Evolutionary conservation across 768 basidiomycete species (phyloP).

Genomic region (Suillus brevipes): DNA sequence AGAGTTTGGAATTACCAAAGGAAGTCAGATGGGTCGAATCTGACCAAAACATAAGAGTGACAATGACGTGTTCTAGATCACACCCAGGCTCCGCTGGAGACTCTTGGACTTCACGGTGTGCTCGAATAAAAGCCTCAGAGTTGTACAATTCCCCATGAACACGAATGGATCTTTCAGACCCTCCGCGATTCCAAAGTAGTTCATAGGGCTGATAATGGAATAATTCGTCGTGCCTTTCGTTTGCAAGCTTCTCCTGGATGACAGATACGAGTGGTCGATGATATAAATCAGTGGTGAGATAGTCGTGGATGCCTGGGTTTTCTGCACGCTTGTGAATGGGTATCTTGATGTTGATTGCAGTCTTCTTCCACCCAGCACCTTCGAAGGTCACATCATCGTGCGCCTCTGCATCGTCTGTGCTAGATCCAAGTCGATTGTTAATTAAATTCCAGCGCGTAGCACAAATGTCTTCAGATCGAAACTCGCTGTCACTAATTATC

Average conservation of each 20-base stretch:
- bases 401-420: not conserved
- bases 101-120: slow-evolving; percentile 19
- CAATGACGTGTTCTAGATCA: slow-evolving; percentile 15
- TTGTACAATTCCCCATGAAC: slow-evolving; percentile 24
- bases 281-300: slow-evolving; percentile 9
- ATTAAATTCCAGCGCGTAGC: slow-evolving; percentile 6
- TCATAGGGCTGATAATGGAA: slow-evolving; percentile 27
- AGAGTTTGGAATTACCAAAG: slow-evolving; percentile 31
- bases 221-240: slow-evolving; percentile 2
- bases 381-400: not conserved
- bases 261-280: slow-evolving; percentile 17
- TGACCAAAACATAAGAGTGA: slow-evolving; percentile 31
- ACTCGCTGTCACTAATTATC: slow-evolving; percentile 11
- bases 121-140: slow-evolving; percentile 18
- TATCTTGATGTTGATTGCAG: slow-evolving; percentile 7
- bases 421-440: slow-evolving; percentile 4
- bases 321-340: slow-evolving; percentile 13
- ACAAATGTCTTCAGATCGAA: slow-evolving; percentile 7
- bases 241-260: slow-evolving; percentile 18
- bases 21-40: slow-evolving; percentile 34
- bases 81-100: slow-evolving; percentile 19
- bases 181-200: slow-evolving; percentile 14
- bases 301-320: slow-evolving; percentile 11
- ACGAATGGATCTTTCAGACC: not conserved
- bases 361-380: slow-evolving; percentile 21